Evolutionary conservation across 208 protist species (phyloP).

Genomic region (Porcisia deanei): DNA sequence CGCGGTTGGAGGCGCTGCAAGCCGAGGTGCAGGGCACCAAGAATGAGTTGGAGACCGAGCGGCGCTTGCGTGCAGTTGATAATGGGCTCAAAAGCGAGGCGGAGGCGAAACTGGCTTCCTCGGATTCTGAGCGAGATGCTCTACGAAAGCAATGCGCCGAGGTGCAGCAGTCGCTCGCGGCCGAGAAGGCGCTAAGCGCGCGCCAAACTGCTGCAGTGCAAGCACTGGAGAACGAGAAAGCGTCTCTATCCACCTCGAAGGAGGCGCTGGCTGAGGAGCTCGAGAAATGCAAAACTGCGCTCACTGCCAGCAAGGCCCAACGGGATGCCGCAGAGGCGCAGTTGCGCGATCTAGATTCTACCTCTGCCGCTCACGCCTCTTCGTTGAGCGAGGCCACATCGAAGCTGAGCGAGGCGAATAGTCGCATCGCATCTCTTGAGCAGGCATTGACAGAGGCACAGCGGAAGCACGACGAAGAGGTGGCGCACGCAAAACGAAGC

Average conservation of each 20-base stretch:
- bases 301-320: conserved; percentile 5
- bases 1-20: conserved; percentile 19
- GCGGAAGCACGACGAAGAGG: background rate
- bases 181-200: conserved; percentile 16
- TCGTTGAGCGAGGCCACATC: conserved; percentile 12
- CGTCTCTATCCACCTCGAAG: conserved; percentile 6
- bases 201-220: conserved; percentile 14
- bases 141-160: conserved; percentile 9
- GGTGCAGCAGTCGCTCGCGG: conserved; percentile 9
- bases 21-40: conserved; percentile 15
- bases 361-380: conserved; percentile 14
- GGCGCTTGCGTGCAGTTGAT: background rate
- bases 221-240: conserved; percentile 34
- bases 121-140: conserved; percentile 13
- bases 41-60: conserved; percentile 20
- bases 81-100: conserved; percentile 9
- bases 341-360: conserved; percentile 2
- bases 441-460: background rate
- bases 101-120: conserved; percentile 14
- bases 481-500: conserved; percentile 7
- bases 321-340: conserved; percentile 11
- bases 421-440: conserved; percentile 11
- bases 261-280: conserved; percentile 18
- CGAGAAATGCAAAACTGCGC: conserved; percentile 13
- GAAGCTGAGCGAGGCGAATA: conserved; percentile 13